Base-by-base conservation (phyloP, 2,329 filamentous ascomycete genomes). In the Penicillium sp. region DNA sequence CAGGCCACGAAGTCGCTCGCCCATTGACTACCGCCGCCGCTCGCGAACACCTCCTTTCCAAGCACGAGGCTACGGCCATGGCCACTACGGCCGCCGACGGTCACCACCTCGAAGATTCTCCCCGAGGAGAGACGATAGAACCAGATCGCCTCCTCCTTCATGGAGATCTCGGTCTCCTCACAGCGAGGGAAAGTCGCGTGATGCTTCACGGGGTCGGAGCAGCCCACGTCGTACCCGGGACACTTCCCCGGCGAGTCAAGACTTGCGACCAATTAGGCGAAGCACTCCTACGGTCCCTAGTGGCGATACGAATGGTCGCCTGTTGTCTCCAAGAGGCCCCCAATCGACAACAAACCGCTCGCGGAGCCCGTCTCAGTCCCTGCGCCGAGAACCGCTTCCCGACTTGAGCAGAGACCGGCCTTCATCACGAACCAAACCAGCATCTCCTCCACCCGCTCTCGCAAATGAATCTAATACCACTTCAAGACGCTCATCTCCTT, bases 401-500 rank as follows among this genome's bases (percentile, higher is more conserved):
- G 76, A 80, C 73, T 41, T 80, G 77, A 54, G 43, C 20, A 46
- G 54, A 54, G 78, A 77, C 47, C 75, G 79, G 30, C 84, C 83
- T 45, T 79, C 78, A 21, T 84, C 82, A 32, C 77, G 76, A 26
- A 68, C 68, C 34, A 71, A 65, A 46, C 64, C 55, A 33, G 51
- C 21, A 18, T 67, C 75, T 17, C 78, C 78, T 27, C 77, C 76
- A 32, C 77, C 80, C 44, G 74, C 76, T 34, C 83, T 80, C 18
- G 80, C 77, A 18, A 72, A 78, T 49, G 80, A 78, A 32, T 86
- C 84, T 7, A 78, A 72, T 17, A 69, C 78, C 17, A 84, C 81
- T 24, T 87, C 84, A 18, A 79, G 83, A 50, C 78, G 83, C 42
- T 85, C 85, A 7, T 87, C 85, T 5, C 85, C 85, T 13, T 80